Conservation (phyloP, 208 protist genomes). For the Leishmania martiniquensis region DNA sequence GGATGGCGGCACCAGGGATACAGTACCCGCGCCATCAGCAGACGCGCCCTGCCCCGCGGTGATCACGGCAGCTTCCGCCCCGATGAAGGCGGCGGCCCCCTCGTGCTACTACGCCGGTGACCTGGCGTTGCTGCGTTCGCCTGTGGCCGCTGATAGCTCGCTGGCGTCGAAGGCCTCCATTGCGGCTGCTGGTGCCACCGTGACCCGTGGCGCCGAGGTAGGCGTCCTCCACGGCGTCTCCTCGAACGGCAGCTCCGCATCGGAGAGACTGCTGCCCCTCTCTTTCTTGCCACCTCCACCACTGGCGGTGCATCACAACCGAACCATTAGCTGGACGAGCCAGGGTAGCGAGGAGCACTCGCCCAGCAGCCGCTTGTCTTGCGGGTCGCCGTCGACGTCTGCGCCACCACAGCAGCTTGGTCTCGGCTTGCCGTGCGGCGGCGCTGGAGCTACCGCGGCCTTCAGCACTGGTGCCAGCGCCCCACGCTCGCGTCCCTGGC, state of each 20-base stretch:
- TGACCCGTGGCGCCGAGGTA: background rate
- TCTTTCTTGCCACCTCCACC: background rate
- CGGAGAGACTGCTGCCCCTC: slow-evolving; percentile 22
- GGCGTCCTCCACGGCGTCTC: background rate
- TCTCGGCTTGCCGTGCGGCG: background rate
- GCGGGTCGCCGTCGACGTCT: slow-evolving; percentile 23
- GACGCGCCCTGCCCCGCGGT: background rate
- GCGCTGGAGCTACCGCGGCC: background rate
- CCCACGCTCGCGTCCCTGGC: slow-evolving; percentile 11
- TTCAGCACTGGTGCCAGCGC: background rate
- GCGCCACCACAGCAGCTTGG: slow-evolving; percentile 17
- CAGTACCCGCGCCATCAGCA: background rate
- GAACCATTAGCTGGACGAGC: slow-evolving; percentile 18
- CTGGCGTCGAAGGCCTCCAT: background rate
- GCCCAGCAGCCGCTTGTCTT: slow-evolving; percentile 23
- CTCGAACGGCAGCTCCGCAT: slow-evolving; percentile 7
- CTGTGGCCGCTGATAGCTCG: slow-evolving; percentile 6
- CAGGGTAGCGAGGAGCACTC: slow-evolving; percentile 23
- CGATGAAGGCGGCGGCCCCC: background rate
- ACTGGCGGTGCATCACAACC: slow-evolving; percentile 6
- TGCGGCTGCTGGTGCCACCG: background rate
- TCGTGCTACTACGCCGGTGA: slow-evolving; percentile 12
- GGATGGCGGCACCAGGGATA: background rate
- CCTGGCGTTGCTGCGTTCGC: background rate
- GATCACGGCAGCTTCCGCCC: background rate